Base-by-base conservation (phyloP, 306 rosid genomes). In the Trichosanthes truncata region DNA sequence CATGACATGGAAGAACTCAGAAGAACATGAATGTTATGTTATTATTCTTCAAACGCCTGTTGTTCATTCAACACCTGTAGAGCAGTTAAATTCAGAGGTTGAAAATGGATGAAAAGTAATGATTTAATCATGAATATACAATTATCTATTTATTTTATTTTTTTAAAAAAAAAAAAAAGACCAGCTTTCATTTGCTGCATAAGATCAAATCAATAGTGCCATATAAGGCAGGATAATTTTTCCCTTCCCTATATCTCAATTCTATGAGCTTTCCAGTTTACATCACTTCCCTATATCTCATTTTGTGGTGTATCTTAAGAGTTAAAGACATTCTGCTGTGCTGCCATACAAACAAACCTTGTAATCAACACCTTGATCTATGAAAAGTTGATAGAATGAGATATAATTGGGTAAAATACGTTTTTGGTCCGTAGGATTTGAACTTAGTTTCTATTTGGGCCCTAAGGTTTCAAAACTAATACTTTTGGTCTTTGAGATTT, bases 1-100 rank as follows among this genome's bases (percentile, higher is more conserved):
- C 7, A 25, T 46, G 53, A 25, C 6, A 73, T 31, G 78, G 26
- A 65, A 51, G 56, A 49, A 31, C 61, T 49, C 29, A 49, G 29
- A 67, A 67, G 61, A 31, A 74, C 61, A 74, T 49, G 78, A 74
- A 49, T 49, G 61, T 29, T 48, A 51, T 74, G 40, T 51, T 48
- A 18, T 48, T 3, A 31, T 46, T 31, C 62, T 18, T 31, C 62
- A 74, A 48, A 46, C 40, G 10, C 78, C 14, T 46, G 45, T 29
- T 29, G n/a, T n/a, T n/a, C n/a, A n/a, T 71, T 23, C 76, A 41
- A 45, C 76, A 6, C 14, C 76, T 41, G 57, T 36, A 38, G 74
- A 66, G 49, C 5, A 36, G 74, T 7, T 38, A 3, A 40, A 67
- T 67, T 9, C 29, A 38, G 13, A 67, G 23, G 48, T 35, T 8